Evolutionary conservation across 2,329 filamentous ascomycete genomes (phyloP).

Genomic region (Parastagonospora nodorum): DNA sequence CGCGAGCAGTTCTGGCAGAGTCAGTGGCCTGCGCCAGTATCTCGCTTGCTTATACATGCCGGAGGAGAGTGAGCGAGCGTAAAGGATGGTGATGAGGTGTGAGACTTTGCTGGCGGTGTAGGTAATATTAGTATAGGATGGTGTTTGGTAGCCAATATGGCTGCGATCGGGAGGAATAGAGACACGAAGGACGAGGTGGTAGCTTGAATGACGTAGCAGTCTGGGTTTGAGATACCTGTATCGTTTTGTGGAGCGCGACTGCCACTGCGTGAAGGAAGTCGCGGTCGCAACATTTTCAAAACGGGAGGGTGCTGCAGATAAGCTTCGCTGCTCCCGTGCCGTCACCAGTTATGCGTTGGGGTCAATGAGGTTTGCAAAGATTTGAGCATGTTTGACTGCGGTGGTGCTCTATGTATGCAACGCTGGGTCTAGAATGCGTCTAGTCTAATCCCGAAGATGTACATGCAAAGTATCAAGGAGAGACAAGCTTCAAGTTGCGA

Average conservation of each 20-base stretch:
- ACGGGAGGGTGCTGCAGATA: no score
- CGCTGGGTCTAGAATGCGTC: conserved; percentile 21
- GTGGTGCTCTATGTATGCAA: conserved; percentile 1
- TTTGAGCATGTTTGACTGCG: neutral
- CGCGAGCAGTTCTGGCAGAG: no score
- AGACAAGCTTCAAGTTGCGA: neutral
- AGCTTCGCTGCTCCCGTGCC: no score
- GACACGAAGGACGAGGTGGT: neutral
- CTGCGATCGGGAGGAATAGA: neutral
- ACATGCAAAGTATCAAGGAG: conserved; percentile 2
- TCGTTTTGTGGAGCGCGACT: conserved; percentile 1
- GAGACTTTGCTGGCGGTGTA: no score
- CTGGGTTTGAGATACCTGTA: neutral
- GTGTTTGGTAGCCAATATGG: conserved; percentile 3
- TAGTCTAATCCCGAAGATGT: conserved; percentile 8
- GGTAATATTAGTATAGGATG: conserved; percentile 1
- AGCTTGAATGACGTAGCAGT: conserved; percentile 4
- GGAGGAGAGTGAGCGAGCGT: no score
- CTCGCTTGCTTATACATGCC: no score
- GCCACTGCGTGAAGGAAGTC: neutral
- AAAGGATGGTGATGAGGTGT: no score
- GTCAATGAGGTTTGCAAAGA: neutral
- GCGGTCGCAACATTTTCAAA: neutral
- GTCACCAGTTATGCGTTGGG: neutral
- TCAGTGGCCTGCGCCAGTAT: no score